Base-by-base conservation (phyloP, 1,139 yeast genomes). In the Citeromyces siamensis region DNA sequence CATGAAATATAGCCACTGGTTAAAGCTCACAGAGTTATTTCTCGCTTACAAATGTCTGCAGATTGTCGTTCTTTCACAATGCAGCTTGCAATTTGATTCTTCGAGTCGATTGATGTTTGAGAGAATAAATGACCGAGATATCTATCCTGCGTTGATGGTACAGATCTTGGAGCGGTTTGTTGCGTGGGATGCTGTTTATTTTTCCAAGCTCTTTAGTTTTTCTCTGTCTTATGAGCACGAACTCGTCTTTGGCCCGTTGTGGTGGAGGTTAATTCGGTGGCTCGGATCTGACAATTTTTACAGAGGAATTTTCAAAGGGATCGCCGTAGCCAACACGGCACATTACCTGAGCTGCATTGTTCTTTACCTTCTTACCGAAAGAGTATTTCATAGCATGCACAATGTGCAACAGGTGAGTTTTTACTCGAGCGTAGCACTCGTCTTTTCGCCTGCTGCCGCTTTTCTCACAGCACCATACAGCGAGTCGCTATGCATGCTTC, bases 111-210 rank as follows among this genome's bases (percentile, higher is more conserved):
- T 65, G 10, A 46, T 66, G 3, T 42, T 52, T 32, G 41, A 39
- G 5, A 37, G 33, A 3, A 6, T 23, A 12, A n/a, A 12, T 12
- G 28, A 23, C 5, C 10, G 13, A 23, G 6, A n/a, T 12, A 14
- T 23, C 13, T 23, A n/a, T 8, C 28, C 28, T 5, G 8, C 28
- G 14, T 12, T 14, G 5, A n/a, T 23, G 8, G 13, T 14, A 5
- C 6, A 23, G 10, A n/a, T 23, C 13, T 8, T 23, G 13, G 62
- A 71, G 34, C 72, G 74, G 41, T 60, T 83, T 6, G 60, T 82
- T 22, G 67, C 77, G 5, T 88, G 97, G 97, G 98, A 90, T 54
- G 68, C 79, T 2, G 94, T 86, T 0, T 85, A 79, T 55, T 86
- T 82, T 50, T 56, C 71, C 19, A 73, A 76, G 36, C 51, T 76